A percentile compares a stretch with the other conserved stretches of the same genome.
phyloP scores from a whole-genome alignment of 306 rosid species.

The Macrotyloma uniflorum region DNA sequence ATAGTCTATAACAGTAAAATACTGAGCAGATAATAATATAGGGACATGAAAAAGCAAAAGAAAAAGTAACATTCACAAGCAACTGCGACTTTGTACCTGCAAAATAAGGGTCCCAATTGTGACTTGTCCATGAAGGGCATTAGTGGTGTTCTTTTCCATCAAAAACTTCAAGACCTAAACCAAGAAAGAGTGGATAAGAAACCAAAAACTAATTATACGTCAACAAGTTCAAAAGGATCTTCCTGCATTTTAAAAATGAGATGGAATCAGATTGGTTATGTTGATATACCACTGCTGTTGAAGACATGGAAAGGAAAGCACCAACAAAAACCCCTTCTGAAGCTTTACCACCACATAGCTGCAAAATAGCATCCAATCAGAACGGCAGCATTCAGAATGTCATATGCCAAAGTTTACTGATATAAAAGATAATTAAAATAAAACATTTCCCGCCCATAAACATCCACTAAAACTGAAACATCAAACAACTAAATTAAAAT shows the following conservation, averaged over 20 bases:
- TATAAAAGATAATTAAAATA: constrained; percentile 21
- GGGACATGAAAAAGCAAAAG: not conserved
- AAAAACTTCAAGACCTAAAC: constrained; percentile 86
- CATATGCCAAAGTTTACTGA: constrained; percentile 38
- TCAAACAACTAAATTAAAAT: constrained; percentile 21
- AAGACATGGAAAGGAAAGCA: constrained; percentile 92
- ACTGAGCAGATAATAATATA: constrained; percentile 7
- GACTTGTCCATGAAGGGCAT: constrained; percentile 95
- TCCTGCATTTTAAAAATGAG: constrained; percentile 1
- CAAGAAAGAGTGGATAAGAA: constrained; percentile 29
- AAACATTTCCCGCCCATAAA: constrained; percentile 19
- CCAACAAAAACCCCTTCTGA: constrained; percentile 96
- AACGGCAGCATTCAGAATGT: constrained; percentile 38
- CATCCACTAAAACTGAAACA: constrained; percentile 17
- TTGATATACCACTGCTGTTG: constrained; percentile 85
- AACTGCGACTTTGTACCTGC: constrained; percentile 59
- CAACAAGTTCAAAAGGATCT: constrained; percentile 23
- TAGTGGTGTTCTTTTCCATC: constrained; percentile 83
- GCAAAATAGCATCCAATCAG: constrained; percentile 53
- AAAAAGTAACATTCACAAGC: not conserved
- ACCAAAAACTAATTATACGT: constrained; percentile 2
- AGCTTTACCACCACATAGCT: constrained; percentile 95
- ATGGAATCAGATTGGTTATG: constrained; percentile 33
- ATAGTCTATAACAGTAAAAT: constrained; percentile 24
- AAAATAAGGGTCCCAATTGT: constrained; percentile 89